Evolutionary conservation across 805 yeast species (phyloP).

Genomic region (Candida montana): DNA sequence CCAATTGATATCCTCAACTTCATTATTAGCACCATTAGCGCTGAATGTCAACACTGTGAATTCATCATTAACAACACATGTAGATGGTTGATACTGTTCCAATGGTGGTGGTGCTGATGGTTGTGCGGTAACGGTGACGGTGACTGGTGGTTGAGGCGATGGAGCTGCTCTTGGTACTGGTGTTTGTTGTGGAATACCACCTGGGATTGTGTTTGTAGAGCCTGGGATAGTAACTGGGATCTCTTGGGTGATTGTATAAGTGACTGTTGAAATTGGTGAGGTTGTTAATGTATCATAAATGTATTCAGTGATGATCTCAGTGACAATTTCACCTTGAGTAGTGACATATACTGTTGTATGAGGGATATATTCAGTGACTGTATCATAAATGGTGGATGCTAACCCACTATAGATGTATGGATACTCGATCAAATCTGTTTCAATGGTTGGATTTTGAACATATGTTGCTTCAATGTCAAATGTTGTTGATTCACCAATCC

Average conservation of each 20-base stretch:
- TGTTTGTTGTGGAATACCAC: slow-evolving; percentile 1
- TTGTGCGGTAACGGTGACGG: background rate
- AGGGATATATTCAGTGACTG: slow-evolving; percentile 15
- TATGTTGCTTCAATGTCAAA: slow-evolving; percentile 3
- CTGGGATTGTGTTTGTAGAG: slow-evolving; percentile 3
- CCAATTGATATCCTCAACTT: slow-evolving; percentile 6
- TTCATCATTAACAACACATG: background rate
- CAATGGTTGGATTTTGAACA: slow-evolving; percentile 5
- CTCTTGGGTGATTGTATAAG: slow-evolving; percentile 9
- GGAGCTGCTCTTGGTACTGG: background rate
- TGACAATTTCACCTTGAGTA: slow-evolving; percentile 4
- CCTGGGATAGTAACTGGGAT: slow-evolving; percentile 1
- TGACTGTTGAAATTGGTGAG: slow-evolving; percentile 16
- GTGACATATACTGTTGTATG: slow-evolving; percentile 13
- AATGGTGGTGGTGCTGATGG: background rate
- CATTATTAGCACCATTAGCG: slow-evolving; percentile 4
- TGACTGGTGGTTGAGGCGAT: background rate
- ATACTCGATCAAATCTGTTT: slow-evolving; percentile 5
- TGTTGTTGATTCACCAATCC: slow-evolving; percentile 14
- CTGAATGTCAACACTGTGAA: background rate
- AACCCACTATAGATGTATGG: slow-evolving; percentile 13
- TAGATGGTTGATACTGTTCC: background rate
- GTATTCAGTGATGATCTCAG: slow-evolving; percentile 14
- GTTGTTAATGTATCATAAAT: slow-evolving; percentile 10
- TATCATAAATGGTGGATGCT: slow-evolving; percentile 9